A percentile compares a stretch with the other conserved stretches of the same genome.
These are phyloP conservation scores for Trametes villosa DNA, from an alignment of 768 basidiomycete genomes.

Conservation along the genomic window DNA sequence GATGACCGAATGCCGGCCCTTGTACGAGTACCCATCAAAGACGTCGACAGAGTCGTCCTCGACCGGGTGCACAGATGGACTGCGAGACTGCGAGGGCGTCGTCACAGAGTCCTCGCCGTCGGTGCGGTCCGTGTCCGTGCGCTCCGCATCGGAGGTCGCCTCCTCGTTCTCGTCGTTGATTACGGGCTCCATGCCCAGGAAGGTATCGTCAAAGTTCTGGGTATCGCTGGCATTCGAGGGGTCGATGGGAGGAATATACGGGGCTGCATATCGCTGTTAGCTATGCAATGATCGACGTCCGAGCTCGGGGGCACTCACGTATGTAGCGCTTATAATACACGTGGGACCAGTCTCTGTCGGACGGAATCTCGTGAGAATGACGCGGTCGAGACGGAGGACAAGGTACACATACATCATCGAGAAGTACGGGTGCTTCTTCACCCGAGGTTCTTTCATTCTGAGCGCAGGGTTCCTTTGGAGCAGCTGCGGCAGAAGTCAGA, in stretches of 20 bases:
- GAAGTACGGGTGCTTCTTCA: slow-evolving; percentile 95
- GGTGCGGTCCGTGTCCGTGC: slow-evolving; percentile 70
- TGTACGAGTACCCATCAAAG: slow-evolving; percentile 95
- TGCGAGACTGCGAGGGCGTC: slow-evolving; percentile 81
- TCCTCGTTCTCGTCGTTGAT: slow-evolving; percentile 76
- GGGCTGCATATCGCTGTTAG: slow-evolving; percentile 54
- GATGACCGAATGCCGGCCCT: slow-evolving; percentile 80
- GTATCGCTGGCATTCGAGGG: slow-evolving; percentile 93
- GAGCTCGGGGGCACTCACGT: slow-evolving; percentile 58
- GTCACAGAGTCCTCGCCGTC: slow-evolving; percentile 78
- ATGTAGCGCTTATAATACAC: slow-evolving; percentile 95
- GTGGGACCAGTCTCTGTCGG: slow-evolving; percentile 85
- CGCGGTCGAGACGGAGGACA: slow-evolving; percentile 14
- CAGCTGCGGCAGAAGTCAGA: slow-evolving; percentile 51
- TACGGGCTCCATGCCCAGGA: slow-evolving; percentile 93
- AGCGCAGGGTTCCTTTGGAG: slow-evolving; percentile 92
- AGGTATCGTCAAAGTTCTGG: slow-evolving; percentile 96
- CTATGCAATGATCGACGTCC: neutral
- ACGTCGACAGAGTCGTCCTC: slow-evolving; percentile 69
- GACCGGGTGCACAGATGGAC: slow-evolving; percentile 62
- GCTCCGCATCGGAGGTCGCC: slow-evolving; percentile 72
- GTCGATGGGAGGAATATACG: slow-evolving; percentile 92
- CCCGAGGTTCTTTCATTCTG: slow-evolving; percentile 89
- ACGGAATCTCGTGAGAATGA: slow-evolving; percentile 20
- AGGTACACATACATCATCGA: slow-evolving; percentile 75